phyloP scores from a whole-genome alignment of 345 rosid genomes.

The Aquilaria yunnanensis region DNA sequence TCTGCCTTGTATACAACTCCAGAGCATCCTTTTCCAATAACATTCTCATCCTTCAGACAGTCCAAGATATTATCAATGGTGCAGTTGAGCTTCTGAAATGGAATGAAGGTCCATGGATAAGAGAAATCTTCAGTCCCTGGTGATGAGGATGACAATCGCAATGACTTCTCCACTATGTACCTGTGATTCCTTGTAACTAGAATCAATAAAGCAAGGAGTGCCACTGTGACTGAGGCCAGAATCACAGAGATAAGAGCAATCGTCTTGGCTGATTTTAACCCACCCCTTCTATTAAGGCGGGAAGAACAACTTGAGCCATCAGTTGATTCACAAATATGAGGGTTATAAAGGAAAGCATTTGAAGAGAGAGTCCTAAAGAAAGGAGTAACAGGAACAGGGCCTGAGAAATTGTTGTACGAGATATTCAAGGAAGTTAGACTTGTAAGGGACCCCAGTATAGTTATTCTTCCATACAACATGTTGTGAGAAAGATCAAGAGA shows the following conservation, averaged over 20 bases:
- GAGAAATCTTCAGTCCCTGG: constrained; percentile 77
- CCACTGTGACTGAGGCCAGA: constrained; percentile 52
- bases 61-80: constrained; percentile 68
- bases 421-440: constrained; percentile 86
- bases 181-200: constrained; percentile 51
- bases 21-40: constrained; percentile 92
- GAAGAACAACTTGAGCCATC: constrained; percentile 84
- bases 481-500: constrained; percentile 86
- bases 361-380: constrained; percentile 71
- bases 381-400: constrained; percentile 84
- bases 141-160: constrained; percentile 28
- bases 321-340: constrained; percentile 48
- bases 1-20: constrained; percentile 89
- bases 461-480: constrained; percentile 51
- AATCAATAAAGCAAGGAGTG: constrained; percentile 58
- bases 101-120: constrained; percentile 94
- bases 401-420: constrained; percentile 85
- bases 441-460: constrained; percentile 73
- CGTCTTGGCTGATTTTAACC: constrained; percentile 61
- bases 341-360: constrained; percentile 58
- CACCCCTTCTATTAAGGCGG: constrained; percentile 21
- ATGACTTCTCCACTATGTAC: constrained; percentile 47
- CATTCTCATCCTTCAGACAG: constrained; percentile 74
- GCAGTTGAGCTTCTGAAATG: constrained; percentile 76
- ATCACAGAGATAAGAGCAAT: constrained; percentile 59